These are phyloP conservation scores for Irpex sp. DNA, from an alignment of 1,284 basidiomycete genomes.

Conservation along the genomic window DNA sequence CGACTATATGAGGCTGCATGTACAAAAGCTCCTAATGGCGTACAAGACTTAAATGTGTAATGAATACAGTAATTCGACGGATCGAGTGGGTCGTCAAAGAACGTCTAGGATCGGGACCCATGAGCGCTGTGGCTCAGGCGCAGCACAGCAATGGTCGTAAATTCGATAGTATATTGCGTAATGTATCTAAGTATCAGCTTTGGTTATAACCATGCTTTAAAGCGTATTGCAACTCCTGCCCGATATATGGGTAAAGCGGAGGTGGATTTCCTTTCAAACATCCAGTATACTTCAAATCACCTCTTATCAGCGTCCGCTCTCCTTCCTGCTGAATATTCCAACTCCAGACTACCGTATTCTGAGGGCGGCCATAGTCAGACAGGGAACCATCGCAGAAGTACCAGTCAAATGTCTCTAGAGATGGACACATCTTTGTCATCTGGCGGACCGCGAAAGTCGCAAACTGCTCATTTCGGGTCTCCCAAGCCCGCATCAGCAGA, in stretches of 20 bases:
- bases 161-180: no score
- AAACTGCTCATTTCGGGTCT: not conserved
- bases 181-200: no score
- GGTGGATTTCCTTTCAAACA: constrained; percentile 1
- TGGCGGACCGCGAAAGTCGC: not conserved
- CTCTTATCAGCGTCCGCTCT: not conserved
- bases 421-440: not conserved
- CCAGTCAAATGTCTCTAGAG: constrained; percentile 1
- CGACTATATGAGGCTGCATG: constrained; percentile 3
- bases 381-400: not conserved
- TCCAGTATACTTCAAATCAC: not conserved
- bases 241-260: not conserved
- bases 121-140: no score
- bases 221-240: not conserved
- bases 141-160: no score
- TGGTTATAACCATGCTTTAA: not conserved
- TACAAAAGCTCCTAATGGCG: not conserved
- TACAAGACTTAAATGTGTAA: not conserved
- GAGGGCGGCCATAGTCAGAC: not conserved
- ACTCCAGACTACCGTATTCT: not conserved
- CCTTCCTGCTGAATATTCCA: not conserved
- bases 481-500: not conserved
- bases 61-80: no score
- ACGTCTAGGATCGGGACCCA: no score
- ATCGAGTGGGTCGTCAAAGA: no score